Evolutionary conservation across 1,284 basidiomycete genomes (phyloP), one percentile per base, ranked within the genome.

Genomic region (Cystodermella granulosa): DNA sequence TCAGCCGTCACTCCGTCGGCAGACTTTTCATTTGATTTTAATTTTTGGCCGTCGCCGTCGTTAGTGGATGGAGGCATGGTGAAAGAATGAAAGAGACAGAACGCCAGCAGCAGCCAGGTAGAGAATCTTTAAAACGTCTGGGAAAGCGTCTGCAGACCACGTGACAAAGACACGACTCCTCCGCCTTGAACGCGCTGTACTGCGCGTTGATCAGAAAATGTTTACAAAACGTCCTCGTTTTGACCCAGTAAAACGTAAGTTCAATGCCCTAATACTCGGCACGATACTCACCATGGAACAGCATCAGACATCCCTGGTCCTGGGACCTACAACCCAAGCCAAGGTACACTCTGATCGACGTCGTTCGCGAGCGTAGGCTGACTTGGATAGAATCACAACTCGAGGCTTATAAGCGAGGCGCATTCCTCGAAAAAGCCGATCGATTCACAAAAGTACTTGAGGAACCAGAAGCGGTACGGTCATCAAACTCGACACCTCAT

Each of bases 391-490:
- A 72, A 24, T 70, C 73, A 13, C 65, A 69, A 18, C 63, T 68
- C 16, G 75, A 79, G 34, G 58, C 67, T 7, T 76, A 80, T 55
- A 81, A 80, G 55, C 70, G 70, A 15, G 76, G 77, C 2, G 76
- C 76, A 20, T 76, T 80, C 49, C 61, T 79, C 2, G 78, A 80
- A 61, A 79, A 77, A 53, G 62, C 74, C 4, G 71, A 75, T 39
- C 66, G 78, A 4, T 79, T 79, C 57, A 50, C 55, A 21, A 69
- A 73, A 49, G 69, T 76, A 18, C 72, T 69, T 46, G 52, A 57
- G 5, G 68, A 75, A 6, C 55, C 61, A 11, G 65, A 71, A 54
- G 76, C 78, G 79, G 46, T 41, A 62, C 39, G 13, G 24, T 23
- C n/a, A 24, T 34, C 31, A 41, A 39, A 28, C 14, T 23, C 45